Evolutionary conservation across 805 yeast genomes (phyloP).

Genomic region (Torulaspora quercuum): DNA sequence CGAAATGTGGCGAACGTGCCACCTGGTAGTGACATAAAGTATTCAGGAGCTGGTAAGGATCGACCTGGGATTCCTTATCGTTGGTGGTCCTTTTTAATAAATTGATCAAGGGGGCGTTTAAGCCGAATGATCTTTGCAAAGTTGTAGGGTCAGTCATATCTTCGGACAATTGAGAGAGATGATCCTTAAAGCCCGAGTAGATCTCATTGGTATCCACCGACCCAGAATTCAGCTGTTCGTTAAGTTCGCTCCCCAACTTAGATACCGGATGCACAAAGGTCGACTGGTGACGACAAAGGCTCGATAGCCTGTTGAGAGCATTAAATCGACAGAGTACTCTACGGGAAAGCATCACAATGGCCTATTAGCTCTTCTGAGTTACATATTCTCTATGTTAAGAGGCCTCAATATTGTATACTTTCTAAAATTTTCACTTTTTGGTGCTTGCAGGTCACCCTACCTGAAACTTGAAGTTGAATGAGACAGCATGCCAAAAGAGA

Average conservation of each 20-base stretch:
- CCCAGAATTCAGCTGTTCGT: conserved; percentile 10
- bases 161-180: conserved; percentile 14
- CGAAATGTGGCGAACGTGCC: conserved; percentile 32
- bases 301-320: conserved; percentile 1
- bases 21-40: conserved; percentile 26
- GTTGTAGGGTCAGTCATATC: conserved; percentile 13
- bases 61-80: conserved; percentile 16
- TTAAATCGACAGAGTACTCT: conserved; percentile 3
- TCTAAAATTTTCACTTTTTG: no score
- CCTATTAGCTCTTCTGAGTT: background rate
- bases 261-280: conserved; percentile 21
- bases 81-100: conserved; percentile 18
- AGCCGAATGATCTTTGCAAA: conserved; percentile 22
- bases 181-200: conserved; percentile 16
- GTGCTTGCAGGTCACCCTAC: no score
- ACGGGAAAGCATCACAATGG: conserved; percentile 7
- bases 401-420: no score
- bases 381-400: no score
- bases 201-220: conserved; percentile 12
- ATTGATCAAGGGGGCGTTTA: conserved; percentile 19
- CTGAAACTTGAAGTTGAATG: no score
- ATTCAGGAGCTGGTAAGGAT: conserved; percentile 30
- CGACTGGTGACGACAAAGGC: conserved; percentile 3
- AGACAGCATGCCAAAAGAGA: no score
- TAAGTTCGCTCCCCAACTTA: conserved; percentile 16